Conservation (phyloP, 1,284 basidiomycete genomes). For the Tilletia horrida region DNA sequence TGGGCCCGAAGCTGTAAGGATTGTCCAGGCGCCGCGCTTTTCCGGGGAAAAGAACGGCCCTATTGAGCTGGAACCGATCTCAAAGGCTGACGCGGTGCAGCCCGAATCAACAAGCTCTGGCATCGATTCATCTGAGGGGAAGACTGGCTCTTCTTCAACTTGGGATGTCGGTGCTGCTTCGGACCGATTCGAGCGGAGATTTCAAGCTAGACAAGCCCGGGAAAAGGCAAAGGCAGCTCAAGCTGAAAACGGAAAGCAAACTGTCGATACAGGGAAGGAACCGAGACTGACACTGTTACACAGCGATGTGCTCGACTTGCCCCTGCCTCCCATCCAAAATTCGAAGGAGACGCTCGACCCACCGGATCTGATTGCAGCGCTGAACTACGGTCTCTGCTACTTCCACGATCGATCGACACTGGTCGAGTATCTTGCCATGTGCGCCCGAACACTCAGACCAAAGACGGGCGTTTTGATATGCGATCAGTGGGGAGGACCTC, state of each 20-base stretch:
- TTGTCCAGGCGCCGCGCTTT: slow-evolving; percentile 36
- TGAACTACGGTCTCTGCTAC: slow-evolving; percentile 48
- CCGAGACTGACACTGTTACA: slow-evolving; percentile 35
- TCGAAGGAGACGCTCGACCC: slow-evolving; percentile 19
- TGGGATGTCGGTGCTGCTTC: slow-evolving; percentile 17
- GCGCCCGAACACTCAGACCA: slow-evolving; percentile 29
- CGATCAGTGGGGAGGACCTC: slow-evolving; percentile 44
- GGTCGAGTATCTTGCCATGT: slow-evolving; percentile 31
- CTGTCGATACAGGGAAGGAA: not conserved
- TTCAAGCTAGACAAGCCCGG: slow-evolving; percentile 23
- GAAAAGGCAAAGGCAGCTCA: slow-evolving; percentile 21
- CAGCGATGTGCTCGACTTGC: slow-evolving; percentile 41
- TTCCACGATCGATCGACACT: slow-evolving; percentile 41
- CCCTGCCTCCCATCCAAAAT: slow-evolving; percentile 24
- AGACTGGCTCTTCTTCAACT: not conserved
- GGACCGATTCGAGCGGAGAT: slow-evolving; percentile 36
- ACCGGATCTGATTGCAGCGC: slow-evolving; percentile 41
- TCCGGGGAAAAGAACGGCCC: not conserved
- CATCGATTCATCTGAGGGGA: not conserved
- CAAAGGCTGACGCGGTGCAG: not conserved
- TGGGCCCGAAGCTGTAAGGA: slow-evolving; percentile 20
- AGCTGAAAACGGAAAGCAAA: not conserved
- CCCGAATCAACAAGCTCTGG: not conserved
- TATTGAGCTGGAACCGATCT: not conserved
- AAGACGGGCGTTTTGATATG: slow-evolving; percentile 42